Evolutionary conservation across 208 protist species (phyloP).

Genomic region (Leishmania turanica): DNA sequence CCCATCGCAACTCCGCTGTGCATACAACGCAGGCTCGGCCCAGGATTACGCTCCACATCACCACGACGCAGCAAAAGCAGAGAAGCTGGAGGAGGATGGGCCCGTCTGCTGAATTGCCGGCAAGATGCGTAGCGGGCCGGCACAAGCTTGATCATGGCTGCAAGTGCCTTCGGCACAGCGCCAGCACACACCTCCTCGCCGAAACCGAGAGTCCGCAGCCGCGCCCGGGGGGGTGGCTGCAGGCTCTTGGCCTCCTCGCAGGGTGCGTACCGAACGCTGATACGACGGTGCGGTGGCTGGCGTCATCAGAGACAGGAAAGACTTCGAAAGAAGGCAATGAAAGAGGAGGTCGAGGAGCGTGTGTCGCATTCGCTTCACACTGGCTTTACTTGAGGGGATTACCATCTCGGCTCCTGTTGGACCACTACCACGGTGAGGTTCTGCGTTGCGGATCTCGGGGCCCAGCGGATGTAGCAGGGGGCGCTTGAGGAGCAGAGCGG

Average conservation of each 20-base stretch:
- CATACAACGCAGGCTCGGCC: neutral
- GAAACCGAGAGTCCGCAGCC: neutral
- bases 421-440: slow-evolving; percentile 6
- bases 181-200: neutral
- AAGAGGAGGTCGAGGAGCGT: no score
- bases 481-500: neutral
- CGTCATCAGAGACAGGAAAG: no score
- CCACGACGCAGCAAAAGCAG: neutral
- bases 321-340: neutral
- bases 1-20: neutral
- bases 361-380: neutral
- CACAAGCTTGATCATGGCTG: neutral
- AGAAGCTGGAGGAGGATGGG: neutral
- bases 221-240: neutral
- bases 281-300: neutral
- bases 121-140: neutral
- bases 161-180: neutral
- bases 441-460: slow-evolving; percentile 1
- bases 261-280: neutral
- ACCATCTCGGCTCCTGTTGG: neutral
- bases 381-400: neutral
- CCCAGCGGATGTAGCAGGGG: neutral
- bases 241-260: neutral
- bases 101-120: neutral
- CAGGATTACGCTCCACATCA: neutral